Base-by-base conservation (phyloP, 1,284 basidiomycete genomes). In the Trametes polyzona region DNA sequence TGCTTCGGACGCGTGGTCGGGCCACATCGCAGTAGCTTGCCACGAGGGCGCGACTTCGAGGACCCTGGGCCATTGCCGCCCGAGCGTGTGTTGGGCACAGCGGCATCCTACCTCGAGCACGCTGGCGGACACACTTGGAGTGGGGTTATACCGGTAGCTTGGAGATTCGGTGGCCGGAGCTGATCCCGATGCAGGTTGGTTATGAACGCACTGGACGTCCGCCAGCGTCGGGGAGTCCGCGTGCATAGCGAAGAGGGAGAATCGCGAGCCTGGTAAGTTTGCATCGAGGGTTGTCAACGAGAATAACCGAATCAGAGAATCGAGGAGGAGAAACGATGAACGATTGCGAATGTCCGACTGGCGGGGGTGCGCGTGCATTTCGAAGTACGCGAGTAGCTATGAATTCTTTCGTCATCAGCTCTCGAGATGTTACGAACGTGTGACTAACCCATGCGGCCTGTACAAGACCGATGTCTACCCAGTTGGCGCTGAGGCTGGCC, bases 401-500 rank as follows among this genome's bases (percentile, higher is more conserved):
- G 8, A 16, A 16, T 9, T 27, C 24, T 33, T n/a, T 17, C 4
- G 17, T 5, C n/a, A 16, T 46, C 14, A 39, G 19, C 29, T 32
- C 24, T n/a, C 14, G 39, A 11, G 30, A 41, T 26, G 30, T 10
- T 10, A 2, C 3, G 16, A 3, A 27, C 12, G 29, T 12, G 16
- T 3, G 9, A 27, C 69, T 65, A 68, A 90, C 90, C 87, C 85
- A 90, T 56, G 87, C 86, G 21, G 87, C 85, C 69, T 90, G 84
- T 6, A 84, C 86, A 2, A 91, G 76, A 17, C 79, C 82, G 58
- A 86, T 81, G 60, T 91, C 87, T 19, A 91, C 77, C 83, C 86
- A 87, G 23, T 83, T 78, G 19, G 83, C 79, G 65, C 81, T 84
- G 51, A 88, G 71, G 64, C 87, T 89, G 12, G 86, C 84, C 50